These are phyloP conservation scores for Dioscorea cayenensis DNA, from an alignment of 116 monocot genomes.

Conservation along the genomic window DNA sequence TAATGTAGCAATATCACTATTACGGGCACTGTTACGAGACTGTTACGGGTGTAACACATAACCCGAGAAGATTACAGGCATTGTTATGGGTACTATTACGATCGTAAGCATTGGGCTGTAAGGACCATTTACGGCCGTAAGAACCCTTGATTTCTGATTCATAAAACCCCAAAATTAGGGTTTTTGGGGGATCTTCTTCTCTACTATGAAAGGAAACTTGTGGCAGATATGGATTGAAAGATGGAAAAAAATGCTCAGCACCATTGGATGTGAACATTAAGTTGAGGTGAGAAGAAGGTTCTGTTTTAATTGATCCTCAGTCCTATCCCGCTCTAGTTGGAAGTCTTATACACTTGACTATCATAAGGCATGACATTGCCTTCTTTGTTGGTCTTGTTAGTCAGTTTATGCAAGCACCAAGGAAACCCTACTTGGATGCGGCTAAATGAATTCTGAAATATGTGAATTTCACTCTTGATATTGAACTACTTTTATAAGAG, in stretches of 20 bases:
- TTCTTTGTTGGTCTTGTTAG: background rate
- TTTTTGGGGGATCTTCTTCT: no score
- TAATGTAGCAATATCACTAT: no score
- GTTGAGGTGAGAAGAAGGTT: background rate
- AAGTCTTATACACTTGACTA: conserved; percentile 3
- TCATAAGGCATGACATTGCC: background rate
- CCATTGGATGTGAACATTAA: background rate
- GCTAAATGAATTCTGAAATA: conserved; percentile 2
- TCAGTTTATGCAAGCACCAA: background rate
- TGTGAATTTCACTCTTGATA: conserved; percentile 4
- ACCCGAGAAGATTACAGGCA: no score
- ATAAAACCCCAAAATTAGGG: no score
- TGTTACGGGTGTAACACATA: no score
- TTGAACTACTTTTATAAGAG: background rate
- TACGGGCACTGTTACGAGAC: no score
- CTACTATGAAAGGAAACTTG: background rate
- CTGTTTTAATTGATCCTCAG: background rate
- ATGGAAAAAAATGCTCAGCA: background rate
- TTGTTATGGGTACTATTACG: no score
- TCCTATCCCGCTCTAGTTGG: background rate
- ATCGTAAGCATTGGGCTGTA: no score
- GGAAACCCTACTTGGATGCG: background rate
- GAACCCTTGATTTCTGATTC: no score
- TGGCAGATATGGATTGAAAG: background rate
- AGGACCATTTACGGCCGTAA: no score